phyloP scores from a whole-genome alignment of 176 grass and related monocot species.

The Aegilops tauschii region DNA sequence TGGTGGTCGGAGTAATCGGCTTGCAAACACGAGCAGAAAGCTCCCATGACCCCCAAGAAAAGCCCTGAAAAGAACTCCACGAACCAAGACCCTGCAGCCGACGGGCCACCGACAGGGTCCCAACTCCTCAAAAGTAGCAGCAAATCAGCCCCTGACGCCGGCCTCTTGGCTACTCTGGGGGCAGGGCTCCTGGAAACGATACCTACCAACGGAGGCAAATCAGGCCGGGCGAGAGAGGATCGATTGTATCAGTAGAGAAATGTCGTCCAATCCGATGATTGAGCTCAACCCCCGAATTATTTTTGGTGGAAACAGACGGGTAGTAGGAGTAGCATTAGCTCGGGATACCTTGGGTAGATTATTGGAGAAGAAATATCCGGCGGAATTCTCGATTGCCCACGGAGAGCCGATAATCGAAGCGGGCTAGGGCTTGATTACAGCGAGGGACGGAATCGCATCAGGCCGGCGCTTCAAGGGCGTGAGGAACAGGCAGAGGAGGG shows the following conservation, averaged over 20 bases:
- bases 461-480: not conserved
- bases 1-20: slow-evolving; percentile 57
- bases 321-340: not conserved
- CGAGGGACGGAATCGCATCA: not conserved
- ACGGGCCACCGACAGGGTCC: not conserved
- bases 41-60: slow-evolving; percentile 57
- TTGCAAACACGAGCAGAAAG: slow-evolving; percentile 79
- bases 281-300: not conserved
- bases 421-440: not conserved
- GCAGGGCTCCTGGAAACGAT: not conserved
- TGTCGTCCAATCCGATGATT: not conserved
- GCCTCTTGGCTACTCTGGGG: not conserved
- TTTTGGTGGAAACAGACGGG: not conserved
- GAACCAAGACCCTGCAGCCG: not conserved
- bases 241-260: not conserved
- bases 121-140: not conserved
- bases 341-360: not conserved
- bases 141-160: not conserved
- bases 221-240: not conserved
- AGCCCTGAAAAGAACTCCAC: slow-evolving; percentile 20
- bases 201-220: slow-evolving; percentile 25
- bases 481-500: not conserved
- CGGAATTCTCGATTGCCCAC: not conserved
- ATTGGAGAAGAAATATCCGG: not conserved
- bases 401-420: not conserved